Base-by-base conservation (phyloP, 495 filamentous ascomycete species). In the Hypoxylon subgilvum region DNA sequence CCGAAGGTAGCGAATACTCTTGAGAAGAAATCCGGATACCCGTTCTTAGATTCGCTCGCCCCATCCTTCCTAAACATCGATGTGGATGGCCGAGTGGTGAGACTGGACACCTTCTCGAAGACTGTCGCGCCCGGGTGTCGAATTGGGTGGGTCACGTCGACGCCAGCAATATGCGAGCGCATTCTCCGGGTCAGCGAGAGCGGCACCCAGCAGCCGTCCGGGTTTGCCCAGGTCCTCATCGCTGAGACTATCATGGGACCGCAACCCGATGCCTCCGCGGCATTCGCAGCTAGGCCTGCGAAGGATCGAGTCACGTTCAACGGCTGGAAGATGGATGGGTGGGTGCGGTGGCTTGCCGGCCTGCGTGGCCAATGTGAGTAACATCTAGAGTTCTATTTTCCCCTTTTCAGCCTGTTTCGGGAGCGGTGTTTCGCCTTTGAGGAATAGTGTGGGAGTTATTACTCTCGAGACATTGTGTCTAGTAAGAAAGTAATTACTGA, bases 321-420 rank as follows among this genome's bases (percentile, higher is more conserved):
- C 23, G 85, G 85, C 30, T 96, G 93, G 92, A 80, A 89, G 62
- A 86, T 87, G 70, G 83, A 86, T 55, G 93, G 93, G 54, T 96
- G 89, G 89, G 84, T 96, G 1, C 82, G 86, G 48, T 97, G 92
- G 93, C 82, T 96, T 18, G 87, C 86, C 34, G 90, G 90, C 1
- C 75, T 97, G 1, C 82, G 92, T 22, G 87, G 84, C 18, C 76
- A 82, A 38, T 97, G n/a, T n/a, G n/a, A n/a, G n/a, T n/a, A n/a
- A n/a, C n/a, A n/a, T n/a, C n/a, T n/a, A n/a, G n/a, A n/a, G n/a
- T n/a, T n/a, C n/a, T n/a, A n/a, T n/a, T n/a, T n/a, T n/a, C n/a
- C n/a, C n/a, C n/a, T n/a, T n/a, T n/a, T n/a, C n/a, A n/a, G n/a
- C n/a, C n/a, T n/a, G n/a, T n/a, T n/a, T n/a, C n/a, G n/a, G n/a